These are phyloP conservation scores for Penicillium roqueforti DNA, from an alignment of 495 filamentous ascomycete species.

Conservation along the genomic window DNA sequence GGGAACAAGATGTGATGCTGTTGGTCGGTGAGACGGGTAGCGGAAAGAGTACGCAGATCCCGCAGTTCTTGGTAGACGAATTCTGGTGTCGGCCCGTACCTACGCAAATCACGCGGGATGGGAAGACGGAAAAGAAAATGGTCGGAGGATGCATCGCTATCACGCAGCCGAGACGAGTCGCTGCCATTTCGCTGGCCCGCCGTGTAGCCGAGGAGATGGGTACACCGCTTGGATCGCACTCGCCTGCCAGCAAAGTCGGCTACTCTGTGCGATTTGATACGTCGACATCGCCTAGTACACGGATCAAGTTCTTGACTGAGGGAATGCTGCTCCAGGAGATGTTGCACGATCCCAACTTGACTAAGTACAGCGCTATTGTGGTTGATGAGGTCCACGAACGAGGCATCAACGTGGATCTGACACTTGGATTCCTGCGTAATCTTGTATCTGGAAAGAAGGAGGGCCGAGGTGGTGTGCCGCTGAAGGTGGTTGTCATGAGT, in stretches of 20 bases:
- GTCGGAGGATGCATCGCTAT: conserved; percentile 90
- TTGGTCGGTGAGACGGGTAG: conserved; percentile 93
- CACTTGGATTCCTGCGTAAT: conserved; percentile 81
- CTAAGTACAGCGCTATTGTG: conserved; percentile 80
- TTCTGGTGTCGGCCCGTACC: conserved; percentile 66
- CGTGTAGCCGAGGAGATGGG: conserved; percentile 91
- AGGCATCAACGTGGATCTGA: conserved; percentile 90
- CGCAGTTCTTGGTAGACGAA: conserved; percentile 80
- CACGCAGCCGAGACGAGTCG: conserved; percentile 90
- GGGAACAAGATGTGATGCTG: conserved; percentile 70
- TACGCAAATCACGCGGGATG: conserved; percentile 41
- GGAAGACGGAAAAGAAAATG: conserved; percentile 41
- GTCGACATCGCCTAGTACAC: conserved; percentile 66
- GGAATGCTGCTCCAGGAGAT: conserved; percentile 97
- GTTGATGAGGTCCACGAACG: conserved; percentile 98
- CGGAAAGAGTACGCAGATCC: conserved; percentile 95
- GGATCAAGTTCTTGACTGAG: conserved; percentile 92
- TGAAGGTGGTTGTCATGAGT: conserved; percentile 95
- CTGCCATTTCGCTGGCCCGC: conserved; percentile 85
- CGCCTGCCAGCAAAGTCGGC: conserved; percentile 72
- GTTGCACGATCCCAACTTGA: conserved; percentile 76
- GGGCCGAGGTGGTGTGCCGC: conserved; percentile 62
- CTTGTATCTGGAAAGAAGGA: conserved; percentile 53
- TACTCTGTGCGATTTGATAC: conserved; percentile 93
- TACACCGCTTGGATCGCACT: conserved; percentile 63